Percentiles rank a stretch among this genome's conserved stretches.
Evolutionary conservation across 2,329 filamentous ascomycete species (phyloP).

Genomic region (Paraconiothyrium sp.): DNA sequence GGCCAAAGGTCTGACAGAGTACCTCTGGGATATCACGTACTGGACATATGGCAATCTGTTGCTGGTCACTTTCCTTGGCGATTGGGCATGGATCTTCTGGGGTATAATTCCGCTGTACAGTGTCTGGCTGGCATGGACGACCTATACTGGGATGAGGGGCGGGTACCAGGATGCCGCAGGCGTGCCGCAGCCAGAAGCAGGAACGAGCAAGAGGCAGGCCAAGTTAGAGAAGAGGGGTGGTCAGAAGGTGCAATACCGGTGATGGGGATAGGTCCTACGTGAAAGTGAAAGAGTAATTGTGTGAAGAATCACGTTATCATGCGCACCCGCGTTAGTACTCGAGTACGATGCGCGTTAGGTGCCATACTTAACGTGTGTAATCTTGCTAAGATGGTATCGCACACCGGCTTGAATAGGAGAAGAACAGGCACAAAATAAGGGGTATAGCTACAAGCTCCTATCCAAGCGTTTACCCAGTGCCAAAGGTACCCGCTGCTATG

Average conservation of each 20-base stretch:
- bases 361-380: not conserved
- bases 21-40: constrained; percentile 97
- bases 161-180: constrained; percentile 55
- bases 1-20: constrained; percentile 89
- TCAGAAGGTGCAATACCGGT: constrained; percentile 59
- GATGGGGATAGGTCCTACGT: constrained; percentile 16
- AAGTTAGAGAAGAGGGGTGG: constrained; percentile 64
- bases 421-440: constrained; percentile 1
- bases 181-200: constrained; percentile 40
- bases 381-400: not conserved
- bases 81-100: constrained; percentile 78
- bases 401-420: not conserved
- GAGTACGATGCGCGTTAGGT: not conserved
- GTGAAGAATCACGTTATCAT: not conserved
- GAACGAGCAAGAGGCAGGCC: constrained; percentile 58
- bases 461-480: constrained; percentile 15
- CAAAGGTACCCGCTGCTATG: constrained; percentile 27
- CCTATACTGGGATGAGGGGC: constrained; percentile 56
- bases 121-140: constrained; percentile 56
- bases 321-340: not conserved
- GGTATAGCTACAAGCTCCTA: constrained; percentile 14
- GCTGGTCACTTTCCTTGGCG: constrained; percentile 79
- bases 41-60: constrained; percentile 85
- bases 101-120: constrained; percentile 58
- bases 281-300: too few relatives aligned